These are phyloP conservation scores for Candida fluviatilis DNA, from an alignment of 805 yeast species.

Conservation along the genomic window DNA sequence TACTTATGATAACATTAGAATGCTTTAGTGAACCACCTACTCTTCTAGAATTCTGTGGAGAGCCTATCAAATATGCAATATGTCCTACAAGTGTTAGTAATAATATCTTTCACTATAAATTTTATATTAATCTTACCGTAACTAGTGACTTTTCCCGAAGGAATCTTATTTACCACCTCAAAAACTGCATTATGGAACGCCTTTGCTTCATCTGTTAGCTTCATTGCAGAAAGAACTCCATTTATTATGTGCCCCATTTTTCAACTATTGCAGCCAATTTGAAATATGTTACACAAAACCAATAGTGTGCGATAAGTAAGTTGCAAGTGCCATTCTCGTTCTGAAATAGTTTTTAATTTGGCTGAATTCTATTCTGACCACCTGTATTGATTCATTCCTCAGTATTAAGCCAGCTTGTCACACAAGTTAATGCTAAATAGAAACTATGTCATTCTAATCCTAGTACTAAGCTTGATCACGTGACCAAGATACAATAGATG, in stretches of 20 bases:
- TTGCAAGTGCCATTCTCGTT: too few relatives aligned
- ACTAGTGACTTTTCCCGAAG: constrained; percentile 61
- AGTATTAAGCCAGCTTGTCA: too few relatives aligned
- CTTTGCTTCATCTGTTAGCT: constrained; percentile 41
- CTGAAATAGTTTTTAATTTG: too few relatives aligned
- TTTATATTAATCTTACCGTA: too few relatives aligned
- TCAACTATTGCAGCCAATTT: background rate
- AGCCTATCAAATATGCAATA: constrained; percentile 57
- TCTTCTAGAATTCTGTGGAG: constrained; percentile 67
- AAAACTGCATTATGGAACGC: constrained; percentile 63
- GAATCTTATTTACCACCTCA: constrained; percentile 48
- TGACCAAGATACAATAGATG: too few relatives aligned
- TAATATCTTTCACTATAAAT: too few relatives aligned
- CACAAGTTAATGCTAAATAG: too few relatives aligned
- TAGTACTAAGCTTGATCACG: too few relatives aligned
- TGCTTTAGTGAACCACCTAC: constrained; percentile 70
- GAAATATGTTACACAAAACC: background rate
- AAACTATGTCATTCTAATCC: too few relatives aligned
- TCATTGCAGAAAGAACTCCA: constrained; percentile 12
- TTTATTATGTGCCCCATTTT: background rate
- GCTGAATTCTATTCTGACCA: too few relatives aligned
- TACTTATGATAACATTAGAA: constrained; percentile 18
- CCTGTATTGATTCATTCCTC: too few relatives aligned
- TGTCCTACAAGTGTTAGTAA: constrained; percentile 38
- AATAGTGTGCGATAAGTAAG: too few relatives aligned